Evolutionary conservation across 2,329 filamentous ascomycete species (phyloP).

Genomic region (Epicoccum sorghinum): DNA sequence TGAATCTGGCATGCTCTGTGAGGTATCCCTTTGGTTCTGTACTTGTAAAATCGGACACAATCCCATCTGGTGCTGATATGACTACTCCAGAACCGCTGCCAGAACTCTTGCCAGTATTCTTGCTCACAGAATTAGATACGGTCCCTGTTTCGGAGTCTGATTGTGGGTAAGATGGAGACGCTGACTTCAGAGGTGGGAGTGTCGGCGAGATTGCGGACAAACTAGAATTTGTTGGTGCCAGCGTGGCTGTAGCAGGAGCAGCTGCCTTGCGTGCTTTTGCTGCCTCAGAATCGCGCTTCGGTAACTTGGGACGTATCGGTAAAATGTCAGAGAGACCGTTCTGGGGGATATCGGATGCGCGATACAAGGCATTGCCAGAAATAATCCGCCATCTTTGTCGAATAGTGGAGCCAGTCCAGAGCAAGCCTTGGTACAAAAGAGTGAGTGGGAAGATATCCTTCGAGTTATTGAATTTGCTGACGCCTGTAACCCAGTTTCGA

Average conservation of each 20-base stretch:
- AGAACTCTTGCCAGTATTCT: slow-evolving; percentile 27
- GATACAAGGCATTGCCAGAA: slow-evolving; percentile 28
- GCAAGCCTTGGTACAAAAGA: slow-evolving; percentile 39
- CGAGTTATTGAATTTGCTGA: slow-evolving; percentile 53
- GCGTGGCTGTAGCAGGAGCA: slow-evolving; percentile 6
- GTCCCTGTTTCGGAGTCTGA: slow-evolving; percentile 15
- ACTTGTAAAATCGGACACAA: slow-evolving; percentile 38
- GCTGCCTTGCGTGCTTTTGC: slow-evolving; percentile 11
- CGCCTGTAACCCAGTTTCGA: slow-evolving; percentile 50
- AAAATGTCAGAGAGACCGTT: slow-evolving; percentile 13
- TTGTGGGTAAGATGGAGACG: slow-evolving; percentile 4
- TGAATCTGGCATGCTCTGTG: slow-evolving; percentile 40
- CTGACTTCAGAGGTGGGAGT: neutral
- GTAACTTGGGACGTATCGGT: neutral
- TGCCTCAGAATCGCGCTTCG: neutral
- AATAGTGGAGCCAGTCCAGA: slow-evolving; percentile 42
- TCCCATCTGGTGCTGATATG: slow-evolving; percentile 28
- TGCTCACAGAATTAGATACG: slow-evolving; percentile 11
- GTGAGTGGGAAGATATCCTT: slow-evolving; percentile 54
- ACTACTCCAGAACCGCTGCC: slow-evolving; percentile 28
- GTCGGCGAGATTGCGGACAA: neutral
- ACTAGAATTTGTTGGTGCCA: neutral
- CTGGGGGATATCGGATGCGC: slow-evolving; percentile 22
- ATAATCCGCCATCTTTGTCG: slow-evolving; percentile 39
- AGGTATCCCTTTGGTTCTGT: slow-evolving; percentile 30